Base-by-base conservation (phyloP, 371 early-diverging fungal species). In the Mucor plumbeus region DNA sequence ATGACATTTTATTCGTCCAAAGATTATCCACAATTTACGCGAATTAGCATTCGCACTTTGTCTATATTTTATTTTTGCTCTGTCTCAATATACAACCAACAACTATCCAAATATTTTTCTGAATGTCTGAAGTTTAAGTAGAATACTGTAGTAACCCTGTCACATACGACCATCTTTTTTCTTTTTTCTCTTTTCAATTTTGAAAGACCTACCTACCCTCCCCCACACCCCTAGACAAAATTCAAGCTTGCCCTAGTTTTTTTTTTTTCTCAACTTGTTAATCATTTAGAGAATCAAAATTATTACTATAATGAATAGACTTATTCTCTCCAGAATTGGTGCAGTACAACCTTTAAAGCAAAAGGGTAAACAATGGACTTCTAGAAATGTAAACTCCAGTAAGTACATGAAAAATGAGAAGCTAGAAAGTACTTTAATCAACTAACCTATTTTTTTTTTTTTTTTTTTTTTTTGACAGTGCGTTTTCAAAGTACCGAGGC, bases 281-380 rank as follows among this genome's bases (percentile, higher is more conserved):
- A 26, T 26, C 26, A 26, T n/a, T 63, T 53, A 11, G 6, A 19
- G 38, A 19, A 6, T 13, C 19, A 38, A 26, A 26, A 26, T 53
- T 54, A 8, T 34, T 34, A 33, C 8, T 33, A 38, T 41, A 7
- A 63, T 63, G 63, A 63, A 63, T 39, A 63, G 63, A 63, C 63
- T 63, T 15, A 36, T 63, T 26, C 63, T 63, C 19, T 36, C 53
- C 26, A 63, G 53, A 38, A 31, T 38, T 17, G 21, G n/a, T 14
- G 7, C 33, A 33, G 38, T 26, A 50, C 50, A 50, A 21, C 40
- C 63, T 26, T 53, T 63, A 11, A 53, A 39, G 26, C 63, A 54
- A 31, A 19, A 9, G 17, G 39, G 53, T 14, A 63, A 50, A 5
- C 63, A 63, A 63, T 63, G 63, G 63, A 38, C 54, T 21, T 31